Evolutionary conservation across 2,329 filamentous ascomycete species (phyloP).

Genomic region (Mycosphaerella sp.): DNA sequence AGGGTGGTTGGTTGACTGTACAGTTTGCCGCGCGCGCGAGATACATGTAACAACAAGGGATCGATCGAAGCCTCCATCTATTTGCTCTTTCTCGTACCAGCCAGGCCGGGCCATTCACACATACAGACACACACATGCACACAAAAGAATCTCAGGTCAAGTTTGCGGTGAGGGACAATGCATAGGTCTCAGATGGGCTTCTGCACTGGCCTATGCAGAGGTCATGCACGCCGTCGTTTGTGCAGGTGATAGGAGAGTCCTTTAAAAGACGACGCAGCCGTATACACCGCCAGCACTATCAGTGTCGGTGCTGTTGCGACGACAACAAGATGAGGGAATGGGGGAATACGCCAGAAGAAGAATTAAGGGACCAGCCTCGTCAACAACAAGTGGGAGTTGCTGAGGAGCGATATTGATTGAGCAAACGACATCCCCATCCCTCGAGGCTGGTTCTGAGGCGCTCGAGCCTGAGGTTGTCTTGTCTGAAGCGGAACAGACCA

Average conservation of each 20-base stretch:
- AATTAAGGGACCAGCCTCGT: no score
- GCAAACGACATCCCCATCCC: constrained; percentile 1
- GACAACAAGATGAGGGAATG: not conserved
- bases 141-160: not conserved
- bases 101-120: constrained; percentile 6
- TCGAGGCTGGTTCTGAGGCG: constrained; percentile 4
- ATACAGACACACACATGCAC: not conserved
- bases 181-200: constrained; percentile 21
- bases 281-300: not conserved
- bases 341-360: no score
- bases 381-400: not conserved
- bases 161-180: constrained; percentile 31
- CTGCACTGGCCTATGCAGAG: constrained; percentile 12
- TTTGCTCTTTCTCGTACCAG: constrained; percentile 13
- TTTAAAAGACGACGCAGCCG: not conserved
- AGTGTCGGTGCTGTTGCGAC: constrained; percentile 1
- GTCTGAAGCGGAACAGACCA: not conserved
- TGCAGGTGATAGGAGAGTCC: constrained; percentile 10
- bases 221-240: constrained; percentile 18
- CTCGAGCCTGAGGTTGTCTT: not conserved
- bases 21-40: constrained; percentile 17
- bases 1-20: constrained; percentile 1
- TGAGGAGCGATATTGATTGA: constrained; percentile 1
- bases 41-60: constrained; percentile 18
- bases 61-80: constrained; percentile 9